Conservation (phyloP, 2,329 filamentous ascomycete genomes). For the Xylogone sp. region DNA sequence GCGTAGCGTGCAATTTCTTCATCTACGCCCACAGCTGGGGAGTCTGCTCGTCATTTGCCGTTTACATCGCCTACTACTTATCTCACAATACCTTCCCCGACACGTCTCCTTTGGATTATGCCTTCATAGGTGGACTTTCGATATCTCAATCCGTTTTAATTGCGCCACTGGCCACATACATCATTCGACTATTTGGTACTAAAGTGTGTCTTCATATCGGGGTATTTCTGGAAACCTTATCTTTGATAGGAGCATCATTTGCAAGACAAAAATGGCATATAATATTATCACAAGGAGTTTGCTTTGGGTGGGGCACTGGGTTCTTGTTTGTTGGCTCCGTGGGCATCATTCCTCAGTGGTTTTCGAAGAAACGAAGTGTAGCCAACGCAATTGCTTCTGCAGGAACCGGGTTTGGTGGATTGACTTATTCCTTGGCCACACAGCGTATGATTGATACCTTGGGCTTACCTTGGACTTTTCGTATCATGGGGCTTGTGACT, state of each 20-base stretch:
- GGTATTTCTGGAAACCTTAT: conserved; percentile 55
- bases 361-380: conserved; percentile 49
- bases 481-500: conserved; percentile 53
- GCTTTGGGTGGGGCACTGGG: conserved; percentile 71
- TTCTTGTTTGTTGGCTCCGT: conserved; percentile 66
- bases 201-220: conserved; percentile 37
- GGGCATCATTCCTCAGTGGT: conserved; percentile 55
- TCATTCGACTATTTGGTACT: conserved; percentile 25
- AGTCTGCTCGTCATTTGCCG: conserved; percentile 54
- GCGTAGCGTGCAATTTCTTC: conserved; percentile 13
- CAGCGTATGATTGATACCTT: conserved; percentile 53
- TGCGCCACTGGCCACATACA: conserved; percentile 48
- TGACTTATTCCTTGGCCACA: conserved; percentile 54
- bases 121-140: conserved; percentile 67
- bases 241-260: conserved; percentile 66
- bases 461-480: conserved; percentile 57
- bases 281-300: conserved; percentile 66
- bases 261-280: conserved; percentile 66
- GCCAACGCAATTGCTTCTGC: conserved; percentile 57
- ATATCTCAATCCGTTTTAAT: conserved; percentile 61
- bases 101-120: conserved; percentile 62
- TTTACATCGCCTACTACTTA: conserved; percentile 74
- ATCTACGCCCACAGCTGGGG: conserved; percentile 28
- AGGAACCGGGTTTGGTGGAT: conserved; percentile 55
- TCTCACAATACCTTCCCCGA: conserved; percentile 55